Conservation (phyloP, 2,329 filamentous ascomycete genomes). For the Aulographum hederae region DNA sequence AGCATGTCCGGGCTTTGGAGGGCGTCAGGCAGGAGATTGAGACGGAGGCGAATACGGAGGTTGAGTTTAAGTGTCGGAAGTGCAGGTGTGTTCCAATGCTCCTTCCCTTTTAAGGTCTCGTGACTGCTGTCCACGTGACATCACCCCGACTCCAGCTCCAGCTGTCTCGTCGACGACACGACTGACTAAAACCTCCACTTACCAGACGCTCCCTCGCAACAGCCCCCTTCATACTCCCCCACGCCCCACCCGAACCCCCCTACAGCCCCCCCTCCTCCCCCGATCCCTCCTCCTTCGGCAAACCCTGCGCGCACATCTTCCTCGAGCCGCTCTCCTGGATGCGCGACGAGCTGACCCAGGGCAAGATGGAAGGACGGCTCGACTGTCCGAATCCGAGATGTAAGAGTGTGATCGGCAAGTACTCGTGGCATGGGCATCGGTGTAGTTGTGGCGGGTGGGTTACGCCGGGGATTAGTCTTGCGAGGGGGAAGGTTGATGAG, state of each 20-base stretch:
- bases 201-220: neutral
- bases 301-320: conserved; percentile 81
- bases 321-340: conserved; percentile 92
- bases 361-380: conserved; percentile 66
- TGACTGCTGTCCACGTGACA: no score
- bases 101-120: neutral
- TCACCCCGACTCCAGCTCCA: no score
- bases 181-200: no score
- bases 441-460: conserved; percentile 88
- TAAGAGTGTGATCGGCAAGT: conserved; percentile 69
- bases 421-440: conserved; percentile 88
- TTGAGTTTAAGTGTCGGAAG: conserved; percentile 73
- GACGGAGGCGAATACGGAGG: conserved; percentile 11
- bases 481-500: conserved; percentile 69
- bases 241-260: no score
- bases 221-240: neutral
- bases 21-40: neutral
- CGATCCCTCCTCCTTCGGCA: no score
- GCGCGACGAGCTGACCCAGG: conserved; percentile 66
- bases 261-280: no score
- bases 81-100: conserved; percentile 42
- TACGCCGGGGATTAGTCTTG: conserved; percentile 74
- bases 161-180: no score
- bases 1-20: conserved; percentile 21
- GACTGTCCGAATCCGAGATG: conserved; percentile 62